Conservation (phyloP, 306 rosid genomes). For the Prunus fruticosa region DNA sequence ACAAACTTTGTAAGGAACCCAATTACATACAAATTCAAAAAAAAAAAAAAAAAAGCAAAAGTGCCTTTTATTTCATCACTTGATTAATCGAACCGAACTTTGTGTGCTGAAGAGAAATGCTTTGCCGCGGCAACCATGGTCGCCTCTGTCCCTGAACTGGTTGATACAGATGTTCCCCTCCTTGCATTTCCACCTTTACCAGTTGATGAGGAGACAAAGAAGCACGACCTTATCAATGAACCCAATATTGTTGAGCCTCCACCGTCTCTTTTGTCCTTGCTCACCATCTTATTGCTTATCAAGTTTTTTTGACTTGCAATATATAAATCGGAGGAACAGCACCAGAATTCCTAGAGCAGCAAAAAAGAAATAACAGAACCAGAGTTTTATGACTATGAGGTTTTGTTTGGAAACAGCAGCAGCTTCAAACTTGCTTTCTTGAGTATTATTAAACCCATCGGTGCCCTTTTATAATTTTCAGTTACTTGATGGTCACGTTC, state of each 20-base stretch:
- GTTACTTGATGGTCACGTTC: too few species aligned
- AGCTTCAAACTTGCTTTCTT: not conserved
- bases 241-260: not conserved
- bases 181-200: slow-evolving; percentile 9
- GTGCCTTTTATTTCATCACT: not conserved
- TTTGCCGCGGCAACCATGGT: slow-evolving; percentile 43
- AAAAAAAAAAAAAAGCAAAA: too few species aligned
- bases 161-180: slow-evolving; percentile 12
- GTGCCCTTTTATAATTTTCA: too few species aligned
- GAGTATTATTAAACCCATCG: not conserved
- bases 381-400: too few species aligned
- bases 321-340: too few species aligned
- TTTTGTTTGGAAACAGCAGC: too few species aligned
- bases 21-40: too few species aligned
- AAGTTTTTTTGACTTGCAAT: too few species aligned
- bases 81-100: slow-evolving; percentile 20
- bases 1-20: not conserved
- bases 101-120: slow-evolving; percentile 53
- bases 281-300: not conserved
- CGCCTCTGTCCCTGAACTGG: slow-evolving; percentile 27
- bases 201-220: not conserved
- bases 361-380: too few species aligned
- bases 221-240: not conserved
- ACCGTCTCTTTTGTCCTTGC: slow-evolving; percentile 4
- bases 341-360: too few species aligned